Percentiles rank a stretch among this genome's conserved stretches.
Evolutionary conservation across 768 basidiomycete genomes (phyloP).

Genomic region (Boletus coccyginus): DNA sequence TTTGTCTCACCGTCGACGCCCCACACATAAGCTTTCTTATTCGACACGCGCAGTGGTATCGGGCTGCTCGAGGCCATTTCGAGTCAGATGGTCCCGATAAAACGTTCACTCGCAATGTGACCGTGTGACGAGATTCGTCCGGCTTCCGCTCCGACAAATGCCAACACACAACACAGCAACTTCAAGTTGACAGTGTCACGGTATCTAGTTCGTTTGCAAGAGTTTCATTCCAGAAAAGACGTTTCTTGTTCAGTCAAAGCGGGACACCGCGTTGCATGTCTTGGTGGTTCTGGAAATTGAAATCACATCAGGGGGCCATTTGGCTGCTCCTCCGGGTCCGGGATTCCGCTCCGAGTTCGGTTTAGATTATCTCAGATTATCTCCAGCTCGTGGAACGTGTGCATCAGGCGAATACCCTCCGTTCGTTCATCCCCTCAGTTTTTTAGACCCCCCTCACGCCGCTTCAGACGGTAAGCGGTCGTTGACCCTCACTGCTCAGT

Average conservation of each 20-base stretch:
- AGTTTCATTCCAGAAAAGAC: no score
- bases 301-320: background rate
- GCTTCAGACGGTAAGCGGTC: background rate
- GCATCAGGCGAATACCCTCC: background rate
- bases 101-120: background rate
- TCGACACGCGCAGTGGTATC: slow-evolving; percentile 69
- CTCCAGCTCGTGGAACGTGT: background rate
- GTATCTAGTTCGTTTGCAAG: no score
- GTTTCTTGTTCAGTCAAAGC: no score
- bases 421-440: background rate
- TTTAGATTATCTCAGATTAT: slow-evolving; percentile 11
- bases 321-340: background rate
- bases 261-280: background rate
- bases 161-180: no score
- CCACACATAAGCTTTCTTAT: slow-evolving; percentile 86
- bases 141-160: slow-evolving; percentile 20
- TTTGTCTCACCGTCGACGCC: slow-evolving; percentile 65
- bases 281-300: background rate
- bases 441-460: background rate
- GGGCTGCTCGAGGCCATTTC: slow-evolving; percentile 14
- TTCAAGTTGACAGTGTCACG: no score
- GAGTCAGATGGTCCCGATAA: background rate
- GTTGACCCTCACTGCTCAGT: background rate
- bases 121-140: background rate
- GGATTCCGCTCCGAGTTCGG: background rate